Conservation (phyloP, 2,329 filamentous ascomycete species). For the Pseudogymnoascus sp. region DNA sequence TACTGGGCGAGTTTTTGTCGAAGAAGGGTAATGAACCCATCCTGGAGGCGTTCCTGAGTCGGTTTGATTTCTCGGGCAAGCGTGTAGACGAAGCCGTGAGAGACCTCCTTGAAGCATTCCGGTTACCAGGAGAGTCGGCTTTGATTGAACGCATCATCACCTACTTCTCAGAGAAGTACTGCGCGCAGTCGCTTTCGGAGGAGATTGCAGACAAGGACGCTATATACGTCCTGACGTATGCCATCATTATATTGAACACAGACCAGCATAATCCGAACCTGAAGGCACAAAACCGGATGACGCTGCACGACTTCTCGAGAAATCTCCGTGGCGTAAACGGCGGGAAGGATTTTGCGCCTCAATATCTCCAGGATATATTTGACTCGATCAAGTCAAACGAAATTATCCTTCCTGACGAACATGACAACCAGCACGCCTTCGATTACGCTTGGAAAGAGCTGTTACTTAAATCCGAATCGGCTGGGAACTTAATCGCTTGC, state of each 20-base stretch:
- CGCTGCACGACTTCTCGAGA: conserved; percentile 68
- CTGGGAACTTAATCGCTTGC: conserved; percentile 67
- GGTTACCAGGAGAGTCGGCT: conserved; percentile 83
- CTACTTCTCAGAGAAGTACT: conserved; percentile 80
- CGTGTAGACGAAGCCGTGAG: conserved; percentile 85
- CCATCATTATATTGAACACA: conserved; percentile 95
- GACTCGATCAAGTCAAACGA: conserved; percentile 87
- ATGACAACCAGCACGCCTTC: conserved; percentile 93
- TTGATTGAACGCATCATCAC: conserved; percentile 90
- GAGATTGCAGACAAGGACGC: conserved; percentile 79
- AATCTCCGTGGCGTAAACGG: conserved; percentile 89
- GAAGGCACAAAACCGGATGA: conserved; percentile 73
- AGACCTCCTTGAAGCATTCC: conserved; percentile 81
- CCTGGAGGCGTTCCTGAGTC: conserved; percentile 71
- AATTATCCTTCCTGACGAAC: conserved; percentile 94
- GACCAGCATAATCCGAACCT: conserved; percentile 95
- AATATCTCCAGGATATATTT: conserved; percentile 80
- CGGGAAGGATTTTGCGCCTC: conserved; percentile 71
- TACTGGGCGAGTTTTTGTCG: conserved; percentile 85
- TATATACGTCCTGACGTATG: conserved; percentile 85
- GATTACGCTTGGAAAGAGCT: conserved; percentile 97
- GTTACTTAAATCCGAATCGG: conserved; percentile 70
- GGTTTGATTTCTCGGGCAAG: conserved; percentile 83
- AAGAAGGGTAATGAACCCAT: conserved; percentile 85
- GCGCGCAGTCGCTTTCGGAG: conserved; percentile 57